Conservation (phyloP, 805 yeast species). For the Metschnikowia shivogae region DNA sequence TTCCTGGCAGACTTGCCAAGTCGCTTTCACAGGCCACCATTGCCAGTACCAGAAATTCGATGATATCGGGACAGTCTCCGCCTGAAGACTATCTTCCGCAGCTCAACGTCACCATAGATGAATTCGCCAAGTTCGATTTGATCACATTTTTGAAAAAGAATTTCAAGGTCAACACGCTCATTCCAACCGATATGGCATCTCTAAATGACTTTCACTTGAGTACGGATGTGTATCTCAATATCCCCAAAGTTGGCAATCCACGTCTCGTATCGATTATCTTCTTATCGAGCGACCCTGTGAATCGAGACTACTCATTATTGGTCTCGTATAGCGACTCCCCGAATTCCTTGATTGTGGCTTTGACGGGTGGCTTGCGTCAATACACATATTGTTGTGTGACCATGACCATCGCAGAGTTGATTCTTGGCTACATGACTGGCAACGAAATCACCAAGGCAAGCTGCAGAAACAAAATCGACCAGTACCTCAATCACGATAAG, state of each 20-base stretch:
- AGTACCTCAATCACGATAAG: slow-evolving; percentile 20
- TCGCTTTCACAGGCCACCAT: slow-evolving; percentile 10
- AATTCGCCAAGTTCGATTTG: slow-evolving; percentile 29
- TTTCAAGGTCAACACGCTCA: slow-evolving; percentile 28
- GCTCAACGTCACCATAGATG: slow-evolving; percentile 12
- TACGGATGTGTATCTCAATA: slow-evolving; percentile 31
- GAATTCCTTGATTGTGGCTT: slow-evolving; percentile 30
- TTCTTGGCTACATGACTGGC: slow-evolving; percentile 8
- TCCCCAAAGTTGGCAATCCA: slow-evolving; percentile 20
- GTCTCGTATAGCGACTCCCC: slow-evolving; percentile 25
- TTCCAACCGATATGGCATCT: slow-evolving; percentile 32
- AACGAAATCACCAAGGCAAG: background rate
- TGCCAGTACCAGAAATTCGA: slow-evolving; percentile 6
- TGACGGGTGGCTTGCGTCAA: slow-evolving; percentile 40
- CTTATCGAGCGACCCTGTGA: slow-evolving; percentile 18
- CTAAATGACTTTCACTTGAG: slow-evolving; percentile 32
- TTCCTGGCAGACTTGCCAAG: slow-evolving; percentile 4
- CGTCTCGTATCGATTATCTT: slow-evolving; percentile 21
- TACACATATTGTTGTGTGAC: slow-evolving; percentile 37
- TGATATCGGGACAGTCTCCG: slow-evolving; percentile 6
- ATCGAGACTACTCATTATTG: slow-evolving; percentile 28
- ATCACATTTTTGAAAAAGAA: slow-evolving; percentile 32
- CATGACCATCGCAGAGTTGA: slow-evolving; percentile 18
- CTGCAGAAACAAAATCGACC: slow-evolving; percentile 17
- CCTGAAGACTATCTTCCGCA: slow-evolving; percentile 13